phyloP scores from a whole-genome alignment of 2,329 filamentous ascomycete species.

The Colletotrichum sp. region DNA sequence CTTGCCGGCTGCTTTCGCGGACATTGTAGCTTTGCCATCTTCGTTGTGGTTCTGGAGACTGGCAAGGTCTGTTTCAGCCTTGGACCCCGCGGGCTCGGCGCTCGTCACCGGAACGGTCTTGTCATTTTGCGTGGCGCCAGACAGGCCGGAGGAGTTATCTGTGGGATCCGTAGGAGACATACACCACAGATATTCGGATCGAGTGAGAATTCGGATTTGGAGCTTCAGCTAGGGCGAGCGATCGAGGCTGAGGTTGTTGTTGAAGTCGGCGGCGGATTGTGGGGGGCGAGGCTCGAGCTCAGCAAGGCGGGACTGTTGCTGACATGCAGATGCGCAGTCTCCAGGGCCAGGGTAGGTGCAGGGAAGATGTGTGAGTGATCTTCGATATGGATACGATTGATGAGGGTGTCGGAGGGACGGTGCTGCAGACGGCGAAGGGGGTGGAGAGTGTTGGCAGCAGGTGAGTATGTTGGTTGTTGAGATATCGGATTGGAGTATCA shows the following conservation, averaged over 20 bases:
- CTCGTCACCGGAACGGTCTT: constrained; percentile 21
- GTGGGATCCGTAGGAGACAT: constrained; percentile 22
- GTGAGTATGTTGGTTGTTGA: neutral
- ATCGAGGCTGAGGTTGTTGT: neutral
- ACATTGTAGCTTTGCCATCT: neutral
- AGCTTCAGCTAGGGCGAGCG: constrained; percentile 4
- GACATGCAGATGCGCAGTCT: neutral
- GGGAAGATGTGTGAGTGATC: neutral
- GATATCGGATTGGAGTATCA: neutral
- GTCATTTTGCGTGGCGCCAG: constrained; percentile 15
- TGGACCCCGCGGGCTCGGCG: constrained; percentile 20
- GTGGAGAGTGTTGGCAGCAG: neutral
- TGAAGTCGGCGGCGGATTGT: neutral
- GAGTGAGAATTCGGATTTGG: neutral
- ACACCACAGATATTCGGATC: constrained; percentile 10
- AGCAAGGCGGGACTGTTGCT: constrained; percentile 9
- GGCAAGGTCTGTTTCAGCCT: constrained; percentile 13
- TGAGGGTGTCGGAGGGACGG: neutral
- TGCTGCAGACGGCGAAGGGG: neutral
- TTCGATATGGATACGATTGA: neutral
- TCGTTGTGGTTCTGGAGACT: neutral
- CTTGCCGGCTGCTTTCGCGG: constrained; percentile 12
- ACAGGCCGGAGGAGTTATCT: constrained; percentile 2
- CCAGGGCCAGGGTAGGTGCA: neutral
- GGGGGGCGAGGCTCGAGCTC: constrained; percentile 11